These are phyloP conservation scores for Leccinum obscurum DNA, from an alignment of 768 basidiomycete species.

Conservation along the genomic window DNA sequence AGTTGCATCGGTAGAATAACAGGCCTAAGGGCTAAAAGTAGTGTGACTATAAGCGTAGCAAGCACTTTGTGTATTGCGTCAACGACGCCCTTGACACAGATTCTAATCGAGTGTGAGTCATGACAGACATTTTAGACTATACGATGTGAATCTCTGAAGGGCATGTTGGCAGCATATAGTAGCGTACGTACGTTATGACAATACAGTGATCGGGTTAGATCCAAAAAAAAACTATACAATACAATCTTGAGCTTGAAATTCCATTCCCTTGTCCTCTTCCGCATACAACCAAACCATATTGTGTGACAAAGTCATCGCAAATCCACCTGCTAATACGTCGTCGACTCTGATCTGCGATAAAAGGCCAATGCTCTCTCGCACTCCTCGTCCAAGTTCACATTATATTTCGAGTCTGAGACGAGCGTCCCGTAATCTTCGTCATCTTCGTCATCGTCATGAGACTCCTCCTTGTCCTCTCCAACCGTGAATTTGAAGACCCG, in stretches of 20 bases:
- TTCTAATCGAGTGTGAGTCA: background rate
- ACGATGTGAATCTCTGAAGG: background rate
- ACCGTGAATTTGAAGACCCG: slow-evolving; percentile 24
- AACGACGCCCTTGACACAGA: background rate
- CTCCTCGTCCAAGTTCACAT: slow-evolving; percentile 24
- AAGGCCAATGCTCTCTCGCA: slow-evolving; percentile 29
- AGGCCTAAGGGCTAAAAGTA: too few species aligned
- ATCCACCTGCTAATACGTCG: background rate
- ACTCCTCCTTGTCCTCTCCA: slow-evolving; percentile 15
- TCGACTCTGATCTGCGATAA: slow-evolving; percentile 17
- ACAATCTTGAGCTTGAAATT: slow-evolving; percentile 1
- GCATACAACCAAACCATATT: background rate
- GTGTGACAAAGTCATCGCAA: background rate
- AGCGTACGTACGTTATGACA: slow-evolving; percentile 4
- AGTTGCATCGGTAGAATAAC: too few species aligned
- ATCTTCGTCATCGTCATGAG: slow-evolving; percentile 20
- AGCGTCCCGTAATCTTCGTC: slow-evolving; percentile 31
- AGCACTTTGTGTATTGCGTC: too few species aligned
- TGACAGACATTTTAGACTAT: background rate
- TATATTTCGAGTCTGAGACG: slow-evolving; percentile 19
- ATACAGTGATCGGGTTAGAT: slow-evolving; percentile 21
- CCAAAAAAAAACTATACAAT: slow-evolving; percentile 22
- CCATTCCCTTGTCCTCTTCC: background rate
- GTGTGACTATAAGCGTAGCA: too few species aligned
- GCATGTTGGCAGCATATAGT: slow-evolving; percentile 6